Conservation (phyloP, 2,329 filamentous ascomycete species). For the Thermothelomyces thermophilus region DNA sequence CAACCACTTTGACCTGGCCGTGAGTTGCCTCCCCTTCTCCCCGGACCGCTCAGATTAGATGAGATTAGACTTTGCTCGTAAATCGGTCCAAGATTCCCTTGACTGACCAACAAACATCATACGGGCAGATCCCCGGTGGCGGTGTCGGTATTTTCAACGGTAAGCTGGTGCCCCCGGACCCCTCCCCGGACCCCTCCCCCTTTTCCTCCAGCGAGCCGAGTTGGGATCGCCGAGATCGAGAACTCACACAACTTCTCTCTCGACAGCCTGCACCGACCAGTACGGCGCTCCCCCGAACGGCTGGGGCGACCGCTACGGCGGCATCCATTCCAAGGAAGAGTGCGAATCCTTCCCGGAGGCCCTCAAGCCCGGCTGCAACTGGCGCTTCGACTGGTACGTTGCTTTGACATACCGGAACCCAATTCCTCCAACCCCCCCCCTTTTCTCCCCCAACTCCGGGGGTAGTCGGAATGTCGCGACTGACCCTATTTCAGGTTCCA, state of each 20-base stretch:
- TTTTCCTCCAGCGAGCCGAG: neutral
- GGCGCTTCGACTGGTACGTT: conserved; percentile 53
- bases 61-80: too few relatives aligned
- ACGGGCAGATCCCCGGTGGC: conserved; percentile 40
- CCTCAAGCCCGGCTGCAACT: conserved; percentile 53
- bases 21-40: conserved; percentile 21
- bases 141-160: conserved; percentile 48
- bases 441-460: too few relatives aligned
- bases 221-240: too few relatives aligned
- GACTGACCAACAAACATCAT: neutral
- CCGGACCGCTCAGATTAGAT: too few relatives aligned
- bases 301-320: conserved; percentile 55
- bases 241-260: neutral
- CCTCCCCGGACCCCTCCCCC: too few relatives aligned
- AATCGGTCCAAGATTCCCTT: too few relatives aligned
- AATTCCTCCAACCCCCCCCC: too few relatives aligned
- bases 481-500: conserved; percentile 36
- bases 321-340: conserved; percentile 43
- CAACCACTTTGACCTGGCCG: conserved; percentile 50
- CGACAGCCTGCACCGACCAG: conserved; percentile 34
- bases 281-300: conserved; percentile 41
- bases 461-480: too few relatives aligned
- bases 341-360: conserved; percentile 47
- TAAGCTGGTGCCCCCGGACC: conserved; percentile 16
- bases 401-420: too few relatives aligned